Conservation (phyloP, 1,284 basidiomycete species). For the Rhodotorula sp. region DNA sequence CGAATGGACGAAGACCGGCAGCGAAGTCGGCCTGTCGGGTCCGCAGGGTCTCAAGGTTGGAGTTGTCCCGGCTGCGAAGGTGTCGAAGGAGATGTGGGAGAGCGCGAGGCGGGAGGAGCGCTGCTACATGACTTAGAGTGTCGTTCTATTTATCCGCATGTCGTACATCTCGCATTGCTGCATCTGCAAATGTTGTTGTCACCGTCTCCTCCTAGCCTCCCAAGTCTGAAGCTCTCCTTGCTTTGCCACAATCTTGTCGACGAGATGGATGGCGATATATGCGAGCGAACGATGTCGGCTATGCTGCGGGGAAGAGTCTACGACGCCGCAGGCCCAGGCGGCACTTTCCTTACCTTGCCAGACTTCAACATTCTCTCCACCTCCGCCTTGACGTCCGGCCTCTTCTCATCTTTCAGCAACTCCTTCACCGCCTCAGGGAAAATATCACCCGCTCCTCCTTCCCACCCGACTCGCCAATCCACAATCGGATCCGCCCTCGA, state of each 20-base stretch:
- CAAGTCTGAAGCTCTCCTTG: too few species aligned
- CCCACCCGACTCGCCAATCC: constrained; percentile 38
- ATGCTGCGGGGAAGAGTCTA: neutral
- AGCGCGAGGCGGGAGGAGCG: constrained; percentile 10
- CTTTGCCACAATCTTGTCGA: too few species aligned
- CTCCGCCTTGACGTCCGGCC: constrained; percentile 46
- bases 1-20: neutral
- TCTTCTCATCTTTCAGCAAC: constrained; percentile 62
- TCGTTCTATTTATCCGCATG: too few species aligned
- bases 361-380: constrained; percentile 57
- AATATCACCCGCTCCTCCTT: constrained; percentile 31
- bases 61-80: neutral
- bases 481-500: constrained; percentile 73
- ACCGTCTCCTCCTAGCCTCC: too few species aligned
- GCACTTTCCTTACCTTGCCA: constrained; percentile 54
- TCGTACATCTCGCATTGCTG: neutral
- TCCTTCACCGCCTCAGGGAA: constrained; percentile 61
- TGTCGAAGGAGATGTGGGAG: constrained; percentile 12
- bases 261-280: neutral
- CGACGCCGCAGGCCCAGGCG: constrained; percentile 1
- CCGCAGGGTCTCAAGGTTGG: constrained; percentile 11
- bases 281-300: neutral
- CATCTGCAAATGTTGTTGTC: neutral
- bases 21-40: constrained; percentile 23
- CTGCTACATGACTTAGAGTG: constrained; percentile 11